Conservation (phyloP, 768 basidiomycete species). For the Kwoniella botswanensis region DNA sequence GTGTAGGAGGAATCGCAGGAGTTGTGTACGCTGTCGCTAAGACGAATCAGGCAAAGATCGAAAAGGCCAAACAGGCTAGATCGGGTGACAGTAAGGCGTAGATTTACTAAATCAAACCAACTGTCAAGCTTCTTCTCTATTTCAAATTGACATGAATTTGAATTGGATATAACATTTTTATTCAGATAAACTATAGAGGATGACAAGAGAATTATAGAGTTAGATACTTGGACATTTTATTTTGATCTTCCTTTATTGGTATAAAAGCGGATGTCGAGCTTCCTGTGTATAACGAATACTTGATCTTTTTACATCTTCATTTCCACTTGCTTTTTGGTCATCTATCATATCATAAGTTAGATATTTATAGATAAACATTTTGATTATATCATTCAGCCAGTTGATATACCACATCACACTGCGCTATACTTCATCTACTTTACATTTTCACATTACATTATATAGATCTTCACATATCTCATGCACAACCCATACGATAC, state of each 20-base stretch:
- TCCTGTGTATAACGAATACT: too few species aligned
- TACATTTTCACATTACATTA: too few species aligned
- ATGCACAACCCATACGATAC: too few species aligned
- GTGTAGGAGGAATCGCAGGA: conserved; percentile 88
- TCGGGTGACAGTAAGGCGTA: conserved; percentile 30
- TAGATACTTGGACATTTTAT: background rate
- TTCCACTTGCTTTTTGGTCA: too few species aligned
- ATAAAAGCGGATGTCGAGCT: background rate
- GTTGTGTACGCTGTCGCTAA: conserved; percentile 92
- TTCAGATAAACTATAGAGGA: background rate
- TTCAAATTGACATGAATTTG: background rate
- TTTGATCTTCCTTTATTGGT: background rate
- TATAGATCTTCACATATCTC: too few species aligned
- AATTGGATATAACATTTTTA: background rate
- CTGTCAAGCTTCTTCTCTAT: too few species aligned
- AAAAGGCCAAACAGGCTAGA: conserved; percentile 61
- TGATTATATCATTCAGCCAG: background rate
- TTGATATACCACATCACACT: background rate
- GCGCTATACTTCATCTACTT: background rate
- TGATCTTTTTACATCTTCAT: too few species aligned
- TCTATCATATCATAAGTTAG: background rate
- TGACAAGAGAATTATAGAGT: background rate
- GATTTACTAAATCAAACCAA: background rate
- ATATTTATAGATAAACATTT: background rate
- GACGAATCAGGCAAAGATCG: conserved; percentile 84